Evolutionary conservation across 139 green algal species (phyloP).

Genomic region (Tetraselmis chui): DNA sequence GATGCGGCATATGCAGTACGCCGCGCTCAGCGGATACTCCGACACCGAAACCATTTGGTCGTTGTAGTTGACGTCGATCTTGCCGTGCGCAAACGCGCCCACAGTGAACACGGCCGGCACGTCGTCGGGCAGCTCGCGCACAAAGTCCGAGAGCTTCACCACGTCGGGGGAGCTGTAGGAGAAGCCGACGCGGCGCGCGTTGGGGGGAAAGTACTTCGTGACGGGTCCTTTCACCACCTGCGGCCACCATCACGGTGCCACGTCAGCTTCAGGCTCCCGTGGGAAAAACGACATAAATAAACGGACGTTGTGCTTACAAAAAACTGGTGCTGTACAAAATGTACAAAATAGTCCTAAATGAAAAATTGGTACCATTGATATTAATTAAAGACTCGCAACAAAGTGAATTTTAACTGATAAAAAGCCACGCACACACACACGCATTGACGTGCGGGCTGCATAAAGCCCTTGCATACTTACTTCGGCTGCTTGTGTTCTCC

Average conservation of each 20-base stretch:
- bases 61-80: conserved; percentile 75
- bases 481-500: no score
- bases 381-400: no score
- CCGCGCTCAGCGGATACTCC: conserved; percentile 84
- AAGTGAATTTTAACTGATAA: no score
- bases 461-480: no score
- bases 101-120: conserved; percentile 77
- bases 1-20: conserved; percentile 77
- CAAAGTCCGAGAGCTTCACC: conserved; percentile 43
- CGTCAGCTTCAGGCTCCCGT: neutral
- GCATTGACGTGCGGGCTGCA: no score
- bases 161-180: conserved; percentile 56
- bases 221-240: conserved; percentile 85
- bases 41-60: conserved; percentile 83
- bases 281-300: no score
- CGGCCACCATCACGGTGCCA: neutral
- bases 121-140: conserved; percentile 32
- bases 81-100: conserved; percentile 87
- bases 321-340: no score
- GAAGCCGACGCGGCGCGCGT: conserved; percentile 70
- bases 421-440: no score
- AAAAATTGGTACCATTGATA: no score
- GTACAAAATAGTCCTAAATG: no score
- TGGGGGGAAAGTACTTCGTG: conserved; percentile 69
- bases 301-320: no score